These are phyloP conservation scores for Pseudozyma pruni DNA, from an alignment of 1,284 basidiomycete genomes.

Conservation along the genomic window DNA sequence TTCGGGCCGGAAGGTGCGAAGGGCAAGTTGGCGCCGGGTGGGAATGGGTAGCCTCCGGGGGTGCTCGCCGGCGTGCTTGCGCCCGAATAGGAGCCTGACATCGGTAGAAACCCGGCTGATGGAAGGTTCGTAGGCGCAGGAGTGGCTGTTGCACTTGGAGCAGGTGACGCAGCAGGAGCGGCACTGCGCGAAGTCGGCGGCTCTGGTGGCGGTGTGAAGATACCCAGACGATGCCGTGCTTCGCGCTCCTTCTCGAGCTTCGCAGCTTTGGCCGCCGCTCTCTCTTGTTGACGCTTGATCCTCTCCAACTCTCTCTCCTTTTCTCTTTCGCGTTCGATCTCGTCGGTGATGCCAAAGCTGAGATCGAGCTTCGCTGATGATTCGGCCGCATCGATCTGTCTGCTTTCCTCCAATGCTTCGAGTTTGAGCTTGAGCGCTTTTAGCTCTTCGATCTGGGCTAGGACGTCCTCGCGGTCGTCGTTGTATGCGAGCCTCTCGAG, in stretches of 20 bases:
- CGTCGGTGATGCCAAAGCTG: constrained; percentile 46
- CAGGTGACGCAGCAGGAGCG: constrained; percentile 13
- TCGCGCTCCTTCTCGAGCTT: constrained; percentile 46
- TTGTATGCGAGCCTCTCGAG: constrained; percentile 58
- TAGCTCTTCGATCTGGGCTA: constrained; percentile 50
- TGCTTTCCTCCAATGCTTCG: constrained; percentile 43
- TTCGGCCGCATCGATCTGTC: constrained; percentile 9
- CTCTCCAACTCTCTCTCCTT: constrained; percentile 40
- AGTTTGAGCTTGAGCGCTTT: constrained; percentile 50
- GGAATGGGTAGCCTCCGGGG: constrained; percentile 29
- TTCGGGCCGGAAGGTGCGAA: constrained; percentile 19
- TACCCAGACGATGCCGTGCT: constrained; percentile 32
- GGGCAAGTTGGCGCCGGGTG: constrained; percentile 7
- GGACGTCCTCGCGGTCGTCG: constrained; percentile 49
- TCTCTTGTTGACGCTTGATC: constrained; percentile 45
- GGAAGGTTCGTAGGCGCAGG: too few relatives aligned
- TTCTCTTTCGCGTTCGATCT: constrained; percentile 47
- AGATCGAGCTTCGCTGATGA: constrained; percentile 37
- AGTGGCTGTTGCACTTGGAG: constrained; percentile 9
- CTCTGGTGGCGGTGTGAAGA: constrained; percentile 35
- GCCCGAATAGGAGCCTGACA: constrained; percentile 14
- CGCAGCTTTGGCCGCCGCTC: constrained; percentile 41
- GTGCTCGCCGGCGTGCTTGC: constrained; percentile 27
- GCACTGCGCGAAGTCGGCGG: neutral
- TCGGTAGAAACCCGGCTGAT: constrained; percentile 7